Base-by-base conservation (phyloP, 192 early-diverging fungal genomes). In the Allomyces arbusculus region DNA sequence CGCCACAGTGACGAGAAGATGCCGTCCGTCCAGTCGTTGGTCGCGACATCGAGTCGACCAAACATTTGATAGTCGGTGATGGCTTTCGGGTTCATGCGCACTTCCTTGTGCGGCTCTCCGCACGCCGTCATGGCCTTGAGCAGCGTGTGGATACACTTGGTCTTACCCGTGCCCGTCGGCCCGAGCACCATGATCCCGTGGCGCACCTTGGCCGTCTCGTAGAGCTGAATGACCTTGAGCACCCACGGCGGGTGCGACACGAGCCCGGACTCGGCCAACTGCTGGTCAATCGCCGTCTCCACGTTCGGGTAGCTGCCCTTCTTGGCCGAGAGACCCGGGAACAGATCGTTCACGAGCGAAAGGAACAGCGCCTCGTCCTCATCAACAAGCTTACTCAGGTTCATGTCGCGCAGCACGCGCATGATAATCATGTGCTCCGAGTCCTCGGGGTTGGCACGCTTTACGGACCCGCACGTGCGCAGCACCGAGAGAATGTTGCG, bases 151-250 rank as follows among this genome's bases (percentile, higher is more conserved):
- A 92, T 95, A 19, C 91, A 94, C 4, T 76, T 75, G 3, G 91
- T 87, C 73, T 99, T 99, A 62, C 97, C 97, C 67, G 88, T 89
- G 62, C 97, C 97, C 24, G 97, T 89, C 10, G 91, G 91, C 40
- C 97, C 97, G 2, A 99, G 94, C 90, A 99, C 88, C 95, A 99
- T 99, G 67, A 99, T 69, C 66, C 97, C 97, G 75, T 99, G 97
- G 77, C 95, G 91, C 65, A 99, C 90, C 62, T 87, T 84, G 74
- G 97, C 95, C 68, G 97, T 97, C 72, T 97, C 91, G 72, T 96
- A 91, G 61, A 99, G 80, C 78, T 99, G 97, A 67, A 97, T 80
- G 16, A 95, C 91, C 77, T 99, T 99, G 45, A 92, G 94, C 73
- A 97, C 69, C 95, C 93, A 99, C 61, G 78, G 76, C 24, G 83